A percentile compares a stretch with the other conserved stretches of the same genome.
Conservation (phyloP, 2,329 filamentous ascomycete genomes). For the Corniculantispora saksenae region DNA sequence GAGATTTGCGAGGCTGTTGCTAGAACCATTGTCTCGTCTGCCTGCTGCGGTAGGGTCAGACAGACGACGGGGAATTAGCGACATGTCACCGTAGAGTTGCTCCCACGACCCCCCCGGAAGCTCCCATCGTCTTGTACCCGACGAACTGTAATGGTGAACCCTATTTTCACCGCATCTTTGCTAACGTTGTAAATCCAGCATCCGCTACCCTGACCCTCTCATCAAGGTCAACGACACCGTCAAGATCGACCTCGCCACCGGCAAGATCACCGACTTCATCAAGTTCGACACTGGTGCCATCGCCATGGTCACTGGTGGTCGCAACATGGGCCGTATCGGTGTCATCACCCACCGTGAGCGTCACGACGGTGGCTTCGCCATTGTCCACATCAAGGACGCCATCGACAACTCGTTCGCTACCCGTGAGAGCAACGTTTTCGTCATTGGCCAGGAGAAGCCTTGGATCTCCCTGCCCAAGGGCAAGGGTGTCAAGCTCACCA, state of each 20-base stretch:
- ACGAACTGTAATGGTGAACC: constrained; percentile 15
- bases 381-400: constrained; percentile 99
- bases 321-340: constrained; percentile 99
- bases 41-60: constrained; percentile 15
- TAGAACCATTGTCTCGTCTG: constrained; percentile 12
- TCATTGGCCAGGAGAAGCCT: constrained; percentile 98
- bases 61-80: constrained; percentile 3
- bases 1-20: not conserved
- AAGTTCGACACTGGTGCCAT: constrained; percentile 98
- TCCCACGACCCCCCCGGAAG: constrained; percentile 3
- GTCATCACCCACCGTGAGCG: constrained; percentile 99
- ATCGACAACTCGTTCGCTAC: constrained; percentile 99
- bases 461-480: constrained; percentile 99
- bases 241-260: constrained; percentile 95
- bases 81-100: constrained; percentile 13
- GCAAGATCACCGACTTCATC: constrained; percentile 98
- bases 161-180: constrained; percentile 29
- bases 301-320: constrained; percentile 98
- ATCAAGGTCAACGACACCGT: constrained; percentile 99
- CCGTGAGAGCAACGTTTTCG: constrained; percentile 99
- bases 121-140: constrained; percentile 32
- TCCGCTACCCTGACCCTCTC: constrained; percentile 96
- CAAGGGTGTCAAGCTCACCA: constrained; percentile 99
- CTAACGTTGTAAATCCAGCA: constrained; percentile 61
- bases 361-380: constrained; percentile 99